Base-by-base conservation (phyloP, 2,329 filamentous ascomycete species). In the Neofusicoccum parvum region DNA sequence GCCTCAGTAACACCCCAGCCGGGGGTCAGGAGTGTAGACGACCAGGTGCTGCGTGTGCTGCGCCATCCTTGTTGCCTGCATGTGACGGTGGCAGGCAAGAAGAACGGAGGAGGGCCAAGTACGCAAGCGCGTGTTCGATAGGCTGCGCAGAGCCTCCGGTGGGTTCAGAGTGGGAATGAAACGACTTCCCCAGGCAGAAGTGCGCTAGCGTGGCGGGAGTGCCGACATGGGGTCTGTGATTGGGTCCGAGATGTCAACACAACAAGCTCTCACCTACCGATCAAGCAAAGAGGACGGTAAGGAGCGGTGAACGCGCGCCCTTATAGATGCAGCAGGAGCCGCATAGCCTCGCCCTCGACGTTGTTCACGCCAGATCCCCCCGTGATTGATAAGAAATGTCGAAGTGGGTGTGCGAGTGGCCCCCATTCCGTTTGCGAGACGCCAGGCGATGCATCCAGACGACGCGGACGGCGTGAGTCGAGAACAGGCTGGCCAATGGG, bases 101-200 rank as follows among this genome's bases (percentile, higher is more conserved):
- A 34, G 27, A 3, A 7, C 15, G 32, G 32, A 54, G 12, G 41
- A 60, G 56, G 41, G 56, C 17, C 39, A 37, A 36, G 10, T 34
- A 10, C 37, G 17, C 39, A 37, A 48, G 36, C 15, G 32, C 17
- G 12, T 20, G 23, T 6, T 5, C n/a, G 27, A 32, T 32, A 32
- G 27, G 27, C 27, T 32, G 27, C 27, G 27, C 27, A 32, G 27
- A 32, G 27, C 27, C 27, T 32, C 27, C 27, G 27, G 5, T 32
- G 27, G 27, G 27, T 32, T 32, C 27, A 32, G 15, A 14, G 14
- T 20, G 45, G 32, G 43, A 12, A 15, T 34, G 43, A 11, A 20
- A 14, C 11, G 56, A 49, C 56, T 37, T 60, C 43, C 41, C 32
- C 32, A 60, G 56, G 56, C 56, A 60, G 56, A 60, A 48, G 48